phyloP scores from a whole-genome alignment of 305 asterid species.

The Salvia sclarea region DNA sequence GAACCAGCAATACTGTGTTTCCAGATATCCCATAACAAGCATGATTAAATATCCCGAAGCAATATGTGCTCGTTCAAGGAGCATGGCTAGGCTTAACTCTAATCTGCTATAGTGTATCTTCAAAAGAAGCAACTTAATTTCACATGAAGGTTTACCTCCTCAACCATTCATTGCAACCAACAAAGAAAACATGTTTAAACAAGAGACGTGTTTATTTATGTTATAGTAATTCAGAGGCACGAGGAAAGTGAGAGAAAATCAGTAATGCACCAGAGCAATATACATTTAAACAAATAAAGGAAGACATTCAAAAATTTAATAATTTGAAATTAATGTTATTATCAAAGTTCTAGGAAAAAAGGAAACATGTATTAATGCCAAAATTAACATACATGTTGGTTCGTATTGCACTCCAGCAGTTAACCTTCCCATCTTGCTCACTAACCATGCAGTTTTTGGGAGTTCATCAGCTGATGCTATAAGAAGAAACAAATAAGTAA shows the following conservation, averaged over 20 bases:
- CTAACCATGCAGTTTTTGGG: conserved; percentile 85
- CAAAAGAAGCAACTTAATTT: conserved; percentile 6
- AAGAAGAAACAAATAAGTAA: conserved; percentile 28
- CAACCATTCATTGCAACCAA: conserved; percentile 3
- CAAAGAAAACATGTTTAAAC: neutral
- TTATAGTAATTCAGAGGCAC: conserved; percentile 5
- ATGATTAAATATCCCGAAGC: neutral
- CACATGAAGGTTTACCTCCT: neutral
- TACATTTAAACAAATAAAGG: neutral
- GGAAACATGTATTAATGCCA: neutral
- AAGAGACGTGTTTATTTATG: neutral
- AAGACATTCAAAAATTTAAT: neutral
- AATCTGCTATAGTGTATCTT: neutral
- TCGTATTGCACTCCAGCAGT: conserved; percentile 92
- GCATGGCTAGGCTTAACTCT: neutral
- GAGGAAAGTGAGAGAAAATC: neutral
- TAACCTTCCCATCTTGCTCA: conserved; percentile 86
- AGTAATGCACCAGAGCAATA: neutral
- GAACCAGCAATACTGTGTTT: neutral
- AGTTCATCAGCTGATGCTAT: conserved; percentile 56
- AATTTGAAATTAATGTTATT: conserved; percentile 4
- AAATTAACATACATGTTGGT: conserved; percentile 60
- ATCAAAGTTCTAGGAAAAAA: conserved; percentile 6
- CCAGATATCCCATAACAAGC: conserved; percentile 22
- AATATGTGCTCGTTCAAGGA: neutral